Evolutionary conservation across 106 monocot genomes (phyloP).

Genomic region (Acorus gramineus): DNA sequence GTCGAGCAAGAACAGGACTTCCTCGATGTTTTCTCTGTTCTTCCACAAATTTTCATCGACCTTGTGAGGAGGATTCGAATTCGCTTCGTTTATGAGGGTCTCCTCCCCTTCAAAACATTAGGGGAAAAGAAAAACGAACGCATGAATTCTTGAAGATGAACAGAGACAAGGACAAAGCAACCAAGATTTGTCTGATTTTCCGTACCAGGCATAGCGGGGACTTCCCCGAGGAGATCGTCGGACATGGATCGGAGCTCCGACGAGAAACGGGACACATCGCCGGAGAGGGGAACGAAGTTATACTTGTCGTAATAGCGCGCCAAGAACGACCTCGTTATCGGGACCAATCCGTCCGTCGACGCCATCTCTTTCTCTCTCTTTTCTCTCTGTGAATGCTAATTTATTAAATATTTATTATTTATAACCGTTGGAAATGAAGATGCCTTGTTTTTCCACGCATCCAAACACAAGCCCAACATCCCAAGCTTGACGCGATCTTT

Average conservation of each 20-base stretch:
- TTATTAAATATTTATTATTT: no score
- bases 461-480: no score
- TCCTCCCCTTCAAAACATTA: conserved; percentile 48
- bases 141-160: background rate
- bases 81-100: conserved; percentile 36
- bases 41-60: conserved; percentile 96
- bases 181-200: background rate
- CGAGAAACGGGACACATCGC: conserved; percentile 43
- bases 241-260: conserved; percentile 39
- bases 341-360: conserved; percentile 69
- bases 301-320: conserved; percentile 85
- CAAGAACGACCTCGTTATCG: conserved; percentile 74
- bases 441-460: no score
- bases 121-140: background rate
- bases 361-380: background rate
- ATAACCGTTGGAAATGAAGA: no score
- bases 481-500: no score
- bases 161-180: background rate
- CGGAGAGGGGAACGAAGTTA: conserved; percentile 40
- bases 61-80: conserved; percentile 54
- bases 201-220: conserved; percentile 10
- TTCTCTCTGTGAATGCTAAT: no score
- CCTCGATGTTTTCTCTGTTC: conserved; percentile 92
- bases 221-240: conserved; percentile 26
- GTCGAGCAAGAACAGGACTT: conserved; percentile 74